Base-by-base conservation (phyloP, 371 early-diverging fungal species). In the Mortierella sp. region DNA sequence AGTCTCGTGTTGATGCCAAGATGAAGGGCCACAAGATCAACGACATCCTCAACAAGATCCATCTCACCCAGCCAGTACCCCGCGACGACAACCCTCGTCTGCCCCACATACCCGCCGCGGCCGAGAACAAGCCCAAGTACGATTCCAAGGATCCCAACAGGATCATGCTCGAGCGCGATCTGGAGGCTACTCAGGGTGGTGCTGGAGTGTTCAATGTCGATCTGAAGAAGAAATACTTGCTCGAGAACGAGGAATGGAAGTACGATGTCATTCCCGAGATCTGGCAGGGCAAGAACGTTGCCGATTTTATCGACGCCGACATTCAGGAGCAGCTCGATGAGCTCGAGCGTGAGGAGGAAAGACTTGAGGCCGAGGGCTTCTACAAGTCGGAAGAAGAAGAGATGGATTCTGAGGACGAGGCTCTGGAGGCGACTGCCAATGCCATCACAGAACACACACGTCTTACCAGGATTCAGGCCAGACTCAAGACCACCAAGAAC, bases 201-300 rank as follows among this genome's bases (percentile, higher is more conserved):
- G 92, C 99, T 37, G 99, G 99, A 83, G 97, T 99, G n/a, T 97
- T 91, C 85, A 96, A 87, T 78, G 90, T 95, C 42, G 94, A 99
- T 72, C 84, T 97, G 69, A 94, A 96, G 85, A 95, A 93, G 86
- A 83, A 83, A 53, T 98, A 99, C 84, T 48, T 90, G 70, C 87
- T 97, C 59, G 88, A 81, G 23, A 81, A 93, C 55, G 90, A 89
- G 50, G 98, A 98, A 37, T 98, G 99, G 98, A 99, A 96, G 84
- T 92, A 99, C 83, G 99, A 99, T 81, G 83, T 84, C 50, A 97
- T 99, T 60, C 99, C 99, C 47, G 99, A 99, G 85, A 96, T 99
- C 83, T 92, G 95, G 90, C 95, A 99, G 79, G 99, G 99, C 76
- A 97, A 97, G 87, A 99, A 99, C 86, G 91, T 99, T 42, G 95